Percentiles rank a stretch among this genome's conserved stretches.
These are phyloP conservation scores for Penicillium carneum DNA, from an alignment of 2,329 filamentous ascomycete species.

Conservation along the genomic window DNA sequence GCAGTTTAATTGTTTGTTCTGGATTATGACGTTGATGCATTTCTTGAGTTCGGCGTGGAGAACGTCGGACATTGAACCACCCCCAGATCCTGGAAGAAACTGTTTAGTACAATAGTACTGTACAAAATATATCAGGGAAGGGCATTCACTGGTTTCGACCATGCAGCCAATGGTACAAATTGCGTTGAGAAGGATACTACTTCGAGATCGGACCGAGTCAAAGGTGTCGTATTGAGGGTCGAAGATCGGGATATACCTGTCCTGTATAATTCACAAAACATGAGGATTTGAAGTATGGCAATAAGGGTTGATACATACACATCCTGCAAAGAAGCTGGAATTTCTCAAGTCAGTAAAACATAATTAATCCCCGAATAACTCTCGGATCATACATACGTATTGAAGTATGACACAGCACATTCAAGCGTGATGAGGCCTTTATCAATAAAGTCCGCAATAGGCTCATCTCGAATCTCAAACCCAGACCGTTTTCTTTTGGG, in stretches of 20 bases:
- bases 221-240: constrained; percentile 57
- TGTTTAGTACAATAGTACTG: background rate
- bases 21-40: constrained; percentile 57
- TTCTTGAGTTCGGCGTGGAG: constrained; percentile 55
- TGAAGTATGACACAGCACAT: constrained; percentile 45
- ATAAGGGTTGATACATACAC: constrained; percentile 34
- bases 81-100: constrained; percentile 34
- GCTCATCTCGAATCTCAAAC: constrained; percentile 45
- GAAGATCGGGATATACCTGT: constrained; percentile 60
- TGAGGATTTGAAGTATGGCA: background rate
- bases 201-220: constrained; percentile 55
- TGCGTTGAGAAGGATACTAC: constrained; percentile 60
- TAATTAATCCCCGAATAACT: background rate
- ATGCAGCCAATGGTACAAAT: constrained; percentile 63
- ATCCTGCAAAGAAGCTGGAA: constrained; percentile 48
- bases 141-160: constrained; percentile 41
- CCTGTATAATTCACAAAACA: constrained; percentile 34
- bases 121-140: background rate
- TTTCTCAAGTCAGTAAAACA: background rate
- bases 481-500: constrained; percentile 42
- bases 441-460: constrained; percentile 46
- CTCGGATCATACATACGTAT: constrained; percentile 34
- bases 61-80: constrained; percentile 50
- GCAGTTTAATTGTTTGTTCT: constrained; percentile 48
- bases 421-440: constrained; percentile 46